Evolutionary conservation across 805 yeast species (phyloP).

Genomic region (Metschnikowia drakensbergensis): DNA sequence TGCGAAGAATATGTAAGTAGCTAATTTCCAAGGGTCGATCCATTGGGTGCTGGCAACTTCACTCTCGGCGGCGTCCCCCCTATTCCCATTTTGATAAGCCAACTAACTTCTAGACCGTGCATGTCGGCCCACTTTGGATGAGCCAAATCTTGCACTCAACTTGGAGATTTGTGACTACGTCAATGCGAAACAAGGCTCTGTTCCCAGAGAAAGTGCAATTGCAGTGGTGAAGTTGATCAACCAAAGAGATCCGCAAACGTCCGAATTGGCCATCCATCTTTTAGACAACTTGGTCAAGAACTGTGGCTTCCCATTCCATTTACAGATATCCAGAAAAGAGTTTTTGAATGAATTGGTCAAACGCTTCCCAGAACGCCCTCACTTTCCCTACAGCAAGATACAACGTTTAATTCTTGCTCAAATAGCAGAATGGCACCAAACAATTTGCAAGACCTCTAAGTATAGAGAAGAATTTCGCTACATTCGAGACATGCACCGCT

Average conservation of each 20-base stretch:
- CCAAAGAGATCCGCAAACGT: conserved; percentile 77
- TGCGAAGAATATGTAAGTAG: conserved; percentile 42
- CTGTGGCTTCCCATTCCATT: conserved; percentile 96
- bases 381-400: conserved; percentile 73
- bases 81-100: not conserved
- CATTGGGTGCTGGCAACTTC: not conserved
- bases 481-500: conserved; percentile 92
- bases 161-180: conserved; percentile 90
- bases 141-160: conserved; percentile 86
- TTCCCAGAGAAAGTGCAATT: conserved; percentile 89
- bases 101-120: conserved; percentile 59
- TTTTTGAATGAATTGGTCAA: conserved; percentile 90
- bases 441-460: conserved; percentile 83
- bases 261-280: conserved; percentile 75
- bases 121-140: conserved; percentile 73
- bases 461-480: conserved; percentile 90
- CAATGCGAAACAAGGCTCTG: conserved; percentile 85
- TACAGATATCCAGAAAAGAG: conserved; percentile 92
- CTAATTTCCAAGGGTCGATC: not conserved
- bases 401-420: conserved; percentile 84
- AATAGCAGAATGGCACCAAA: conserved; percentile 96
- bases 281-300: conserved; percentile 92
- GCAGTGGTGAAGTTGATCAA: conserved; percentile 80
- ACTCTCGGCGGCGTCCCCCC: not conserved
- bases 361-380: conserved; percentile 92